These are phyloP conservation scores for Yamadazyma jaroonii DNA, from an alignment of 1,139 yeast species.

Conservation along the genomic window DNA sequence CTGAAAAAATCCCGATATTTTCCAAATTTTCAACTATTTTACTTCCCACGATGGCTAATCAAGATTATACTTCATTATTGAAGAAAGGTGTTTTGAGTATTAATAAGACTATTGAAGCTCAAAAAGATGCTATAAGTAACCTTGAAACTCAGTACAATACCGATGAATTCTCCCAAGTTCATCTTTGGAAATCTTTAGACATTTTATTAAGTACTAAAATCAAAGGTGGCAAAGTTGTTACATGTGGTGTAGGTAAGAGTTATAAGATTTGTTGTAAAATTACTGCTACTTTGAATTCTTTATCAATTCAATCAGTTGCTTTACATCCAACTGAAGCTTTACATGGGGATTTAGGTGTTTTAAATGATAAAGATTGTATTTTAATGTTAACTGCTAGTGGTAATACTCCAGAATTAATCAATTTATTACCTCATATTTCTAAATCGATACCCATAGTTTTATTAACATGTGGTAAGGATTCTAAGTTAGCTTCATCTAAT, in stretches of 20 bases:
- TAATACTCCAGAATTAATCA: conserved; percentile 71
- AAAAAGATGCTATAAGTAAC: conserved; percentile 33
- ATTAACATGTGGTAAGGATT: conserved; percentile 58
- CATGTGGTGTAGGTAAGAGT: conserved; percentile 85
- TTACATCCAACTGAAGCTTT: conserved; percentile 86
- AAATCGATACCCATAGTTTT: conserved; percentile 52
- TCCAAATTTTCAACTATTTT: too few species aligned
- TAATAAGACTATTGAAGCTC: conserved; percentile 25
- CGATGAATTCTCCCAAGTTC: conserved; percentile 45
- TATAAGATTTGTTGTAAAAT: conserved; percentile 74
- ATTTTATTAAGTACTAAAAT: conserved; percentile 47
- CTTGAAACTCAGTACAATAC: conserved; percentile 28
- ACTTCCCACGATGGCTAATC: conserved; percentile 2
- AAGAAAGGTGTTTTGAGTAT: conserved; percentile 10
- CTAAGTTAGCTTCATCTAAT: conserved; percentile 42
- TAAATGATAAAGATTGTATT: conserved; percentile 60
- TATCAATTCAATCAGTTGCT: conserved; percentile 64
- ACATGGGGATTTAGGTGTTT: conserved; percentile 84
- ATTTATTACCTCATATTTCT: conserved; percentile 59
- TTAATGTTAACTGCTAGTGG: conserved; percentile 80
- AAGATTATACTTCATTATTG: conserved; percentile 10
- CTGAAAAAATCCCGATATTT: too few species aligned
- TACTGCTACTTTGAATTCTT: conserved; percentile 78
- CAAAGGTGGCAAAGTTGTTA: conserved; percentile 63
- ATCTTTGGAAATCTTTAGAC: conserved; percentile 49